A percentile compares a stretch with the other conserved stretches of the same genome.
Evolutionary conservation across 2,329 filamentous ascomycete species (phyloP).

Genomic region (Fusarium sp.): DNA sequence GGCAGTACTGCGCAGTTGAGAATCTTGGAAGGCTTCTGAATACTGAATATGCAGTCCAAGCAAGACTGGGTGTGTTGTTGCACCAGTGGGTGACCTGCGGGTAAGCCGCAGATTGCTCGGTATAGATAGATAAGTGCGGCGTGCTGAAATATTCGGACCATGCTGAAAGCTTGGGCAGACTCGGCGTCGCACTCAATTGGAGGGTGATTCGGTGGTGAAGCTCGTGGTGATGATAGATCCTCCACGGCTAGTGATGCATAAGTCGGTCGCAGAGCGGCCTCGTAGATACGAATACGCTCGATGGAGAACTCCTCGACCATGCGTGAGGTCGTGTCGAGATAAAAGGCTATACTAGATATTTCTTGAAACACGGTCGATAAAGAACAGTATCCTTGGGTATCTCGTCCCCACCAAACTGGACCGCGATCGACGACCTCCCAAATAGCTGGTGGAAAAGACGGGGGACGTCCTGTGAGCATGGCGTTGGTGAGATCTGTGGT

Average conservation of each 20-base stretch:
- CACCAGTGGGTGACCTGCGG: conserved; percentile 55
- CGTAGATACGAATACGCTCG: conserved; percentile 47
- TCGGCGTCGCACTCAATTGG: conserved; percentile 44
- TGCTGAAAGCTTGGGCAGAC: conserved; percentile 51
- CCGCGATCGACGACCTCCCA: conserved; percentile 57
- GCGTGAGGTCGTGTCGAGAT: conserved; percentile 38
- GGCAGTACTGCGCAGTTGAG: conserved; percentile 57
- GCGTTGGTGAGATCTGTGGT: conserved; percentile 59
- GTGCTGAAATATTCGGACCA: conserved; percentile 57
- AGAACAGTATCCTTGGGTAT: conserved; percentile 52
- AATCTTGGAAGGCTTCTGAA: conserved; percentile 52
- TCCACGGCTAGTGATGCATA: conserved; percentile 48
- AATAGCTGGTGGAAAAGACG: conserved; percentile 53
- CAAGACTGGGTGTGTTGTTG: conserved; percentile 56
- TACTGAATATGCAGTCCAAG: conserved; percentile 54
- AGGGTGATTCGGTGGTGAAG: neutral
- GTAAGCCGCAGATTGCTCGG: conserved; percentile 56
- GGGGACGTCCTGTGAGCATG: conserved; percentile 54
- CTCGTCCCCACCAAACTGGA: conserved; percentile 58
- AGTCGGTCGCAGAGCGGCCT: conserved; percentile 44
- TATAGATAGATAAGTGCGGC: conserved; percentile 59
- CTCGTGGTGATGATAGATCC: conserved; percentile 23
- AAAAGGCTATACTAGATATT: conserved; percentile 50
- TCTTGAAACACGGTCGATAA: conserved; percentile 53
- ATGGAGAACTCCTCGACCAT: conserved; percentile 47